Base-by-base conservation (phyloP, 2,329 filamentous ascomycete genomes). In the Thelonectria blattea region DNA sequence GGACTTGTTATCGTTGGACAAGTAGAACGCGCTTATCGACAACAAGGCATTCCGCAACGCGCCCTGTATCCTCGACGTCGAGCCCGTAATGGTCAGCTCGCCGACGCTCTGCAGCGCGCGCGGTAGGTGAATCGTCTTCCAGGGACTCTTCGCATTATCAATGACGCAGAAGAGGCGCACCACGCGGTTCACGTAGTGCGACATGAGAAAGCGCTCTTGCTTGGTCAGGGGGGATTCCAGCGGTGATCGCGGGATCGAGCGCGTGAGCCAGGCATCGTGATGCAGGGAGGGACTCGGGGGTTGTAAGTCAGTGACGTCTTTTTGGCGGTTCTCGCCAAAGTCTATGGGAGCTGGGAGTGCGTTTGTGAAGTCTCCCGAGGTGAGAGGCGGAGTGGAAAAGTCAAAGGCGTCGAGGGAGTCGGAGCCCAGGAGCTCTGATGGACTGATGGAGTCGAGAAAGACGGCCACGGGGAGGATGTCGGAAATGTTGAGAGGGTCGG, bases 131-230 rank as follows among this genome's bases (percentile, higher is more conserved):
- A 72, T 71, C 0, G 66, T 69, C 46, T 70, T 71, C 70, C 70
- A 72, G 0, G 69, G 70, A 7, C 64, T 70, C 30, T 72, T 72
- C 1, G 51, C 41, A 12, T 71, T 70, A 8, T 71, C 70, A 15
- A 72, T 65, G 45, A 72, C 69, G n/a, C 68, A 70, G 12, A 71
- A 72, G 4, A 72, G 52, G 7, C 67, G 58, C 3, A 72, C 68
- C 2, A 68, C 69, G 14, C 61, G 62, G 7, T 72, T 62, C 5
- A 59, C 52, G 27, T 72, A 72, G 48, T 71, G 67, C 2, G 68
- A 58, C 51, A 72, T 65, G 20, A 72, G 63, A 45, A 68, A 72
- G 1, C 60, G 61, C 6, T 72, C 69, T 41, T 61, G 61, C 0
- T 58, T 52, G 3, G 61, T 52, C 8, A 66, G 42, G 3, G 47